Conservation (phyloP, 2,329 filamentous ascomycete species). For the Fusarium foetens region DNA sequence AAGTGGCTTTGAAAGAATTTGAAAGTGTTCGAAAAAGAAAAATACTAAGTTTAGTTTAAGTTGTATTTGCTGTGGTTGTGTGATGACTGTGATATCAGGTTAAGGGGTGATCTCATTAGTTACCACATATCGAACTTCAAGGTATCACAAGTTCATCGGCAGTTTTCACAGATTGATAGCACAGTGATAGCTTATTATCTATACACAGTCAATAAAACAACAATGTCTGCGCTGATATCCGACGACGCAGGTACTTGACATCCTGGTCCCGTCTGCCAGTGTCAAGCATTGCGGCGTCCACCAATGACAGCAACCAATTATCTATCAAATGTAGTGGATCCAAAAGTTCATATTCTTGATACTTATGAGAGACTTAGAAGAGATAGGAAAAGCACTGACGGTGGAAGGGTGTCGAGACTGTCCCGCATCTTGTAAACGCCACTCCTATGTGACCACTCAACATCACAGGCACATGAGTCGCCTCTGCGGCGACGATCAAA, state of each 20-base stretch:
- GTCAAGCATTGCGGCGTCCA: conserved; percentile 10
- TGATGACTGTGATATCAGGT: neutral
- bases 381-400: neutral
- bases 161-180: fast-evolving
- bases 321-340: neutral
- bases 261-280: neutral
- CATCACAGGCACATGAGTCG: conserved; percentile 3
- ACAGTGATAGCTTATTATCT: fast-evolving
- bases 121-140: neutral
- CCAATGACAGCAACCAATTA: neutral
- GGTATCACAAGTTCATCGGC: neutral
- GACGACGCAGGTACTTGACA: neutral
- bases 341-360: neutral
- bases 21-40: neutral
- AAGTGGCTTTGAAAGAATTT: neutral
- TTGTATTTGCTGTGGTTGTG: no score
- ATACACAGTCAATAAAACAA: neutral
- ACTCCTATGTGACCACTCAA: neutral
- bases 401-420: neutral
- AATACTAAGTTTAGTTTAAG: no score
- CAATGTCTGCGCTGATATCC: neutral
- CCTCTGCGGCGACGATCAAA: neutral
- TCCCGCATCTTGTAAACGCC: neutral
- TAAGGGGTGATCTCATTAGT: neutral
- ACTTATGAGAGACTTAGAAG: neutral